Conservation (phyloP, 2,329 filamentous ascomycete genomes). For the Penicillium sp. region DNA sequence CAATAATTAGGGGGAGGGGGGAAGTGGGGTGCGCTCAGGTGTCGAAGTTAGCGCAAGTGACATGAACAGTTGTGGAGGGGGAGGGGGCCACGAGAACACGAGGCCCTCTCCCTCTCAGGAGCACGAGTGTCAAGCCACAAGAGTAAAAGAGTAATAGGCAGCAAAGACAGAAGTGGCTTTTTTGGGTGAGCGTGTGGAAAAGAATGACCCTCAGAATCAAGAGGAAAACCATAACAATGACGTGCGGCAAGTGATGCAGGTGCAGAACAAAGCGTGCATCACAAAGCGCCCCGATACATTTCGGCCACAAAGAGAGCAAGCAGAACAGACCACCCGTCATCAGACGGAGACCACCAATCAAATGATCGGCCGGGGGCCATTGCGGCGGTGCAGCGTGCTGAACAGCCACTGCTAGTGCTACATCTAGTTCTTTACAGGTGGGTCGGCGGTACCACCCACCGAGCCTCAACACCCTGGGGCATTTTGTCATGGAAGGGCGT, state of each 20-base stretch:
- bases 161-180: conserved; percentile 2
- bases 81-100: conserved; percentile 17
- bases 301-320: neutral
- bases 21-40: neutral
- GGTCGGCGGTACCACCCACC: no score
- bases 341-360: conserved; percentile 17
- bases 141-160: no score
- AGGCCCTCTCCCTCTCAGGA: conserved; percentile 22
- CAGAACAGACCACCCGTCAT: conserved; percentile 3
- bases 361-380: neutral
- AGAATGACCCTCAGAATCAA: neutral
- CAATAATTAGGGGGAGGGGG: neutral
- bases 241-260: neutral
- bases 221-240: neutral
- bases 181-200: neutral
- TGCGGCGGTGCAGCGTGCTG: conserved; percentile 23
- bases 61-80: conserved; percentile 6
- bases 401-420: no score
- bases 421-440: no score
- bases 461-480: no score
- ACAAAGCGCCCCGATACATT: neutral
- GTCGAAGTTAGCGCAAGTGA: conserved; percentile 10
- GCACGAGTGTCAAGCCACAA: conserved; percentile 29
- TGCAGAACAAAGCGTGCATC: neutral
- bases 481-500: no score